phyloP scores from a whole-genome alignment of 139 green algal genomes.

The Choricystis sp. region DNA sequence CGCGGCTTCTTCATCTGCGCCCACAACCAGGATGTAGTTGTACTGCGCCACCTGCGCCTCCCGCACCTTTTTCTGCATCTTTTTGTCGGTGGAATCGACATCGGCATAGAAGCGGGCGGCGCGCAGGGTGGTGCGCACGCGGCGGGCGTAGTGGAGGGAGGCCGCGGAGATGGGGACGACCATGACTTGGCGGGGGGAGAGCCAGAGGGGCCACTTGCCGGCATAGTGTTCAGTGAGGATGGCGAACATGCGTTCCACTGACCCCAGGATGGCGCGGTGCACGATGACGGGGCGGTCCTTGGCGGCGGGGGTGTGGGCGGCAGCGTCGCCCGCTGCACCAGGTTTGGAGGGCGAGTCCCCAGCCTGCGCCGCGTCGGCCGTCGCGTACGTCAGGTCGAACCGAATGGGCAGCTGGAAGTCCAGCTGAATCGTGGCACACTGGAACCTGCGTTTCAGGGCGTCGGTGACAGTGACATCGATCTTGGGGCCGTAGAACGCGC shows the following conservation, averaged over 20 bases:
- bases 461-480: slow-evolving; percentile 93
- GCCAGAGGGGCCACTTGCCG: slow-evolving; percentile 96
- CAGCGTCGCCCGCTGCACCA: no score
- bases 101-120: slow-evolving; percentile 52
- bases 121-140: slow-evolving; percentile 50
- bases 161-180: slow-evolving; percentile 77
- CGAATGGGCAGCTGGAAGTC: slow-evolving; percentile 96
- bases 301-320: no score
- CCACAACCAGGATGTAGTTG: slow-evolving; percentile 96
- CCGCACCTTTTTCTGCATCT: slow-evolving; percentile 97
- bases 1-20: slow-evolving; percentile 53
- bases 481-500: slow-evolving; percentile 96
- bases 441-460: slow-evolving; percentile 75
- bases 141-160: slow-evolving; percentile 49
- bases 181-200: slow-evolving; percentile 89
- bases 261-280: slow-evolving; percentile 87
- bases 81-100: slow-evolving; percentile 62
- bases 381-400: slow-evolving; percentile 58
- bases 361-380: no score
- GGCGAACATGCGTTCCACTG: slow-evolving; percentile 96
- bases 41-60: slow-evolving; percentile 89
- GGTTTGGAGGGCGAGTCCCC: no score
- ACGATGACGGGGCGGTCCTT: slow-evolving; percentile 84
- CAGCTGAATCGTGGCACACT: slow-evolving; percentile 89
- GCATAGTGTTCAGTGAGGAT: slow-evolving; percentile 97